Evolutionary conservation across 805 yeast genomes (phyloP), one percentile per base, ranked within the genome.

Genomic region (Tetrapisispora arboricola): DNA sequence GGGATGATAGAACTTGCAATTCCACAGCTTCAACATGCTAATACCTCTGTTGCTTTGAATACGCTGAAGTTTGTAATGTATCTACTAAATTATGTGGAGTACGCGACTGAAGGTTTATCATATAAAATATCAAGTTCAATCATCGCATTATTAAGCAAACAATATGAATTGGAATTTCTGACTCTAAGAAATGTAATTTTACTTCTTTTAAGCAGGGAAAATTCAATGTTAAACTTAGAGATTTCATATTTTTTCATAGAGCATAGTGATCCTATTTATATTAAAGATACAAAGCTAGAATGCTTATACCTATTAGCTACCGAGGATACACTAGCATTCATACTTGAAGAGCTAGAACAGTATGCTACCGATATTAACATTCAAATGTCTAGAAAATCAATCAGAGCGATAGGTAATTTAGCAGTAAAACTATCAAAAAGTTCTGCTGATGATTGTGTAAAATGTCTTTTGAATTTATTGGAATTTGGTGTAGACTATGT

Each of bases 261-360:
- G 44, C 84, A 75, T 51, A 81, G 83, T 57, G 96, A 88, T 57
- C 92, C 94, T 1, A 76, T 84, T 18, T 90, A 84, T 57, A 78
- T 90, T 55, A 85, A 87, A 58, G 90, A 86, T 51, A 84, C 96
- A 5, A 90, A 90, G 54, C 66, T 90, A 34, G 96, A 90, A 56
- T 81, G 92, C 44, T 77, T 90, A 18, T 84, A 83, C 50, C 65
- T 85, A 28, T 65, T 90, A 36, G 94, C 96, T 1, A 72, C 76
- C 52, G 78, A 75, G 40, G 48, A 58, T 9, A 84, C 83, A 50
- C 67, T 81, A 35, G 67, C 65, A 5, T 61, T 69, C 29, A 85
- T 90, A 1, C 64, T 88, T 35, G 64, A 75, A 15, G 97, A 88
- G 56, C 61, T 88, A 39, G 81, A 78, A 47, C 95, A 83, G 51